Evolutionary conservation across 2,329 filamentous ascomycete species (phyloP).

Genomic region (Venturia carpophila): DNA sequence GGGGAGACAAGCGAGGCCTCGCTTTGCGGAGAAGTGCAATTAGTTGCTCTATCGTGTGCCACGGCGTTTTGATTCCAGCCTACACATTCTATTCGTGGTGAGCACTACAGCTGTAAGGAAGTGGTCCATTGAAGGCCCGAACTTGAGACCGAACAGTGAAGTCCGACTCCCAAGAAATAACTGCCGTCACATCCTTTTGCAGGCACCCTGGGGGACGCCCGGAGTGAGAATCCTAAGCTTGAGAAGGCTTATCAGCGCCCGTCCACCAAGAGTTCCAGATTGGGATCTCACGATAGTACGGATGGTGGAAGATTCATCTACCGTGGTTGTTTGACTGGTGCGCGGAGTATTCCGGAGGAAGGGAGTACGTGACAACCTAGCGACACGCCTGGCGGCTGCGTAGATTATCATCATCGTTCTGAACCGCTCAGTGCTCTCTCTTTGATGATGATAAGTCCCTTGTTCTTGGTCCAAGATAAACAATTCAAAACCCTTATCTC

Average conservation of each 20-base stretch:
- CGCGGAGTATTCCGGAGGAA: neutral
- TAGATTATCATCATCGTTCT: neutral
- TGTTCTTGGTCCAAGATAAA: conserved; percentile 4
- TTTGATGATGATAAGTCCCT: neutral
- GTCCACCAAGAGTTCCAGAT: neutral
- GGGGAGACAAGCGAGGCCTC: neutral
- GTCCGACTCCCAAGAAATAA: no score
- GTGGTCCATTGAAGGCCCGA: neutral
- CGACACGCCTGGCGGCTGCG: neutral
- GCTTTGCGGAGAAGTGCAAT: neutral
- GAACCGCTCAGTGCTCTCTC: neutral
- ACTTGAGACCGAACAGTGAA: no score
- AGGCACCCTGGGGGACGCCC: no score
- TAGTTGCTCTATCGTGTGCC: neutral
- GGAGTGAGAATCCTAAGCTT: neutral
- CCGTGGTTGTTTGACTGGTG: neutral
- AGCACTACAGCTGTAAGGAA: neutral
- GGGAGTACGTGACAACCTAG: neutral
- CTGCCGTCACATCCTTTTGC: neutral
- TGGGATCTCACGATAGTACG: conserved; percentile 4
- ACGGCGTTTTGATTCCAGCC: neutral
- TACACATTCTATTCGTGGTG: neutral
- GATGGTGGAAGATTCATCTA: neutral
- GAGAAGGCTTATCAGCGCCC: neutral
- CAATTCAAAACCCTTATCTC: neutral